These are phyloP conservation scores for Quercus cerris DNA, from an alignment of 306 rosid species.

Conservation along the genomic window DNA sequence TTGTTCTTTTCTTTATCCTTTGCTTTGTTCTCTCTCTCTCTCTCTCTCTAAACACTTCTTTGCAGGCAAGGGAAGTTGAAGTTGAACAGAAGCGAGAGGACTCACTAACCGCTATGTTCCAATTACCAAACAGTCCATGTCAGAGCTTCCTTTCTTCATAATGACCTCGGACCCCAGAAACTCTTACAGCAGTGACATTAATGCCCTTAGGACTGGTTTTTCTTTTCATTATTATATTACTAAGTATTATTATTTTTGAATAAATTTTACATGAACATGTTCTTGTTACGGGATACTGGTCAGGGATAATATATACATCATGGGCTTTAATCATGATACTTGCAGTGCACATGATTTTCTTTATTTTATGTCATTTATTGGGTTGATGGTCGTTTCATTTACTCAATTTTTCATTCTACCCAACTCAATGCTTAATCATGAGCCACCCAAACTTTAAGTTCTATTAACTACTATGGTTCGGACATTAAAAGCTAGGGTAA, in stretches of 20 bases:
- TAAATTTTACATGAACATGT: too few species aligned
- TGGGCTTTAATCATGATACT: neutral
- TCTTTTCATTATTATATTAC: neutral
- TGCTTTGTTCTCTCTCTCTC: slow-evolving; percentile 27
- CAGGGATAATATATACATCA: neutral
- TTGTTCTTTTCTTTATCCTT: slow-evolving; percentile 49
- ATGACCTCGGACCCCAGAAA: slow-evolving; percentile 21
- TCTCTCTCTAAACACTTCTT: slow-evolving; percentile 37
- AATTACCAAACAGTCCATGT: slow-evolving; percentile 57
- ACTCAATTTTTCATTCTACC: neutral
- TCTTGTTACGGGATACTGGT: neutral
- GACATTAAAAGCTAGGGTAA: too few species aligned
- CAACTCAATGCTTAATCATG: too few species aligned
- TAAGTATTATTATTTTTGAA: too few species aligned
- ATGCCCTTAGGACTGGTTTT: slow-evolving; percentile 12
- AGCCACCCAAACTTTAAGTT: neutral
- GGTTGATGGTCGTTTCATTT: neutral
- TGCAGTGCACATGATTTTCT: neutral
- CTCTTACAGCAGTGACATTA: slow-evolving; percentile 25
- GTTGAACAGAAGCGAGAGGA: slow-evolving; percentile 46
- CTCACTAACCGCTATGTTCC: slow-evolving; percentile 55
- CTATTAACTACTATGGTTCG: too few species aligned
- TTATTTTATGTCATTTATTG: neutral
- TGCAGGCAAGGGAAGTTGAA: slow-evolving; percentile 73
- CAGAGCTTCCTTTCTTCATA: slow-evolving; percentile 22